Evolutionary conservation across 257 asterid genomes (phyloP).

Genomic region (Petrea volubilis): DNA sequence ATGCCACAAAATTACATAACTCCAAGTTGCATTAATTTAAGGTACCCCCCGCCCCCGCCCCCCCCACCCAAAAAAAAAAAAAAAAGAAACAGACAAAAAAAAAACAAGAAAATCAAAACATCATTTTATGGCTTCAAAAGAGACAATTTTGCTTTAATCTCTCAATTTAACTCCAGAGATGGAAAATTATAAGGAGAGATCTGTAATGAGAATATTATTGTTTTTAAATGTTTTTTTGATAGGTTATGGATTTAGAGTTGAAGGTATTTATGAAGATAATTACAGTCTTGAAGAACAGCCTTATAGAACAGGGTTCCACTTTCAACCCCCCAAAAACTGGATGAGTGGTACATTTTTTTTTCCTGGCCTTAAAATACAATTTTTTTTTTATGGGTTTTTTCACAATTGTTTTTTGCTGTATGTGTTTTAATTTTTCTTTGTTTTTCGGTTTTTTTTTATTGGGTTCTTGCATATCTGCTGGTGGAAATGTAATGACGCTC

Average conservation of each 20-base stretch:
- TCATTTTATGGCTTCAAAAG: not conserved
- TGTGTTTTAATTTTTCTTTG: not conserved
- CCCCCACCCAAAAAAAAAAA: too few species aligned
- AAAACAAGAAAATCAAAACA: not conserved
- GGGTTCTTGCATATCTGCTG: not conserved
- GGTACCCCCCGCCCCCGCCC: too few species aligned
- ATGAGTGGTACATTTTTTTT: conserved; percentile 42
- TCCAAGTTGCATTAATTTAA: not conserved
- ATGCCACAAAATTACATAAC: not conserved
- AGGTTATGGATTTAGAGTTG: conserved; percentile 23
- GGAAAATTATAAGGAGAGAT: conserved; percentile 25
- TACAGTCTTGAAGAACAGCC: conserved; percentile 28
- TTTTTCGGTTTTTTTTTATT: not conserved
- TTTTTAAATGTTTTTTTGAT: conserved; percentile 19
- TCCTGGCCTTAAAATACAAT: not conserved
- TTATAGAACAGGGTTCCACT: conserved; percentile 45
- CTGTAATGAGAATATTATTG: conserved; percentile 10
- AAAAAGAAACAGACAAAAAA: too few species aligned
- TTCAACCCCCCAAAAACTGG: conserved; percentile 61
- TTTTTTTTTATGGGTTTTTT: not conserved
- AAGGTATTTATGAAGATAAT: conserved; percentile 19
- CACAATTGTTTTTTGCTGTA: not conserved
- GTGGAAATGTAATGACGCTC: conserved; percentile 22
- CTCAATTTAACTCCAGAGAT: not conserved
- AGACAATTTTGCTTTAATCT: not conserved